Conservation (phyloP, 2,329 filamentous ascomycete genomes). For the Penicillium sp. region DNA sequence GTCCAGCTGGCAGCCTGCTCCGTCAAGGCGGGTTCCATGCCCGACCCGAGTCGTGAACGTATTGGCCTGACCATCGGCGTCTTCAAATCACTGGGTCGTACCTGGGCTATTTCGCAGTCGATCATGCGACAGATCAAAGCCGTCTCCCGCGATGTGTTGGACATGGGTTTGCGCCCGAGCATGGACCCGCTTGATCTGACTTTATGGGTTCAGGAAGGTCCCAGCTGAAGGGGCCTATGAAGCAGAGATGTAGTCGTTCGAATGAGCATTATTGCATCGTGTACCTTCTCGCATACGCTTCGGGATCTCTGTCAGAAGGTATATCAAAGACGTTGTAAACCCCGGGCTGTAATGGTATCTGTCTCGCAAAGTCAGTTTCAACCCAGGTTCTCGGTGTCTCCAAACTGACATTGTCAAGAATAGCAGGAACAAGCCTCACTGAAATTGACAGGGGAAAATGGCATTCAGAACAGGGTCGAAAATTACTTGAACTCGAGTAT, state of each 20-base stretch:
- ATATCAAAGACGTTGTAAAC: background rate
- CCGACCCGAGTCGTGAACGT: slow-evolving; percentile 57
- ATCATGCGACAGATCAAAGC: slow-evolving; percentile 69
- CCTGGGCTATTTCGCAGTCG: slow-evolving; percentile 67
- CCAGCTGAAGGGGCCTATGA: slow-evolving; percentile 14
- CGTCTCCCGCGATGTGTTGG: slow-evolving; percentile 69
- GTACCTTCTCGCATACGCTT: background rate
- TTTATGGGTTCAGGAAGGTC: slow-evolving; percentile 32
- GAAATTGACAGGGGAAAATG: background rate
- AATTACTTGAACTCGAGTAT: background rate
- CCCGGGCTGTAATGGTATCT: background rate
- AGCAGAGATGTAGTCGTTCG: background rate
- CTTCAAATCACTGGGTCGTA: slow-evolving; percentile 61
- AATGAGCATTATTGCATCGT: background rate
- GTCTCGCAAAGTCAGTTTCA: background rate
- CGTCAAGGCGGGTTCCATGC: slow-evolving; percentile 52
- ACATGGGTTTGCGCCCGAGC: slow-evolving; percentile 36
- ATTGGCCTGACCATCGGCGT: slow-evolving; percentile 75
- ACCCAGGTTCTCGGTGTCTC: background rate
- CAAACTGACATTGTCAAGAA: background rate
- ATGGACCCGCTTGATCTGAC: slow-evolving; percentile 35
- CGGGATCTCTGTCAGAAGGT: background rate
- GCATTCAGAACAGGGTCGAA: background rate
- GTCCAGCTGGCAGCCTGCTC: slow-evolving; percentile 78
- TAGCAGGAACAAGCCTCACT: background rate